Base-by-base conservation (phyloP, 192 early-diverging fungal species). In the Coemansia sp. region DNA sequence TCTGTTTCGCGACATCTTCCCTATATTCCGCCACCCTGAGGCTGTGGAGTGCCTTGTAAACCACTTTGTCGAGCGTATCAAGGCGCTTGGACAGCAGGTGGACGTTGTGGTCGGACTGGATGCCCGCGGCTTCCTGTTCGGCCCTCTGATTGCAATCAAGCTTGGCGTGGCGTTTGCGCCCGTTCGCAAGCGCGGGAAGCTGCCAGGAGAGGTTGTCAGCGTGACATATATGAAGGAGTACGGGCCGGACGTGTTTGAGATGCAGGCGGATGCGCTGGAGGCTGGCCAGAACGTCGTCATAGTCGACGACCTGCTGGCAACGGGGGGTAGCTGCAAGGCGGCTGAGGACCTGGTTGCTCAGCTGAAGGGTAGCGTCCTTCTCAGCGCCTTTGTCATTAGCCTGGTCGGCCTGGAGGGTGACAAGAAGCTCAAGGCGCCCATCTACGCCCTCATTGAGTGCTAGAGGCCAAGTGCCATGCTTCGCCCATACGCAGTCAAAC, bases 231-330 rank as follows among this genome's bases (percentile, higher is more conserved):
- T 81, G 32, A 97, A 98, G 85, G 97, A 99, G 74, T 99, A 99
- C 70, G 97, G 97, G 55, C 74, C 80, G 80, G 97, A 99, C 56
- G 76, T 87, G 57, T 97, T 99, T 81, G 95, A 99, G 82, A 90
- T 99, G 81, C 88, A 94, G 71, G 65, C 83, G 27, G 85, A 81
- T 54, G 85, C 88, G 11, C 83, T 99, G 63, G 86, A 89, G 76
- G 44, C 82, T 7, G 91, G 90, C 29, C 85, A 93, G 74, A 87
- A 85, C 56, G 95, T 98, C 15, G 87, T 99, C 56, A 83, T 98
- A 33, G 74, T 99, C 63, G 97, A 99, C 62, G 97, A 99, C 69
- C 75, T 99, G 72, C 93, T 99, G 80, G 97, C 93, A 33, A 95
- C 91, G 11, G 93, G 93, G 17, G 93, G 93, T 1, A 87, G 84